Evolutionary conservation across 2,329 filamentous ascomycete species (phyloP), one percentile per base, ranked within the genome.

Genomic region (Fusarium agapanthi): DNA sequence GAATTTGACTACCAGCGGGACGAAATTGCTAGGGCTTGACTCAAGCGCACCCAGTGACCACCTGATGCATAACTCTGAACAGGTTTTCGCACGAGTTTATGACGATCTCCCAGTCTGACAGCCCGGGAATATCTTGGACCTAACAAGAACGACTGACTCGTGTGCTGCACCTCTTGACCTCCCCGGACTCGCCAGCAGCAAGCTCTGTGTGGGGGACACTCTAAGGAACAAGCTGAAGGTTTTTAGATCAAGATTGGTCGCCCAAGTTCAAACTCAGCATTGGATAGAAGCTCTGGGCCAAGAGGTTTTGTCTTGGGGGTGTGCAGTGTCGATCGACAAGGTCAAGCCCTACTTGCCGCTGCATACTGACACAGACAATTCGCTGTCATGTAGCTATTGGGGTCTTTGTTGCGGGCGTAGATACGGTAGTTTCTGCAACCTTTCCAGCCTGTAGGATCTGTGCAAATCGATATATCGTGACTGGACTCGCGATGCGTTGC

Each of bases 311-410:
- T 22, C 45, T 38, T 59, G 44, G 47, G 65, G 65, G 54, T 53
- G 57, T 48, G 51, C 45, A 40, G 44, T 40, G 70, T 53, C 66
- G 61, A 67, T 67, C 70, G 18, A 54, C 50, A 51, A 54, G 30
- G 58, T 41, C 37, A 28, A 51, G 30, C 43, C 43, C 38, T 51
- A 55, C 60, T 54, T 68, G 45, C 41, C 22, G 20, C 50, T 59
- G 12, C 48, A 60, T 57, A 43, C 65, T 53, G 65, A 59, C 41
- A 58, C 57, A 55, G 56, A 43, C 55, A 26, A 45, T 40, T 41
- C 65, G 45, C 38, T 54, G 41, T 59, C 61, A 45, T 59, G 53
- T 35, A 32, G 37, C 22, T 34, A 10, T 11, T 51, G 26, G 20
- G 48, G 34, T 40, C 22, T 41, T 16, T 12, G 30, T 48, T 67